Evolutionary conservation across 345 rosid species (phyloP).

Genomic region (Aethionema arabicum): DNA sequence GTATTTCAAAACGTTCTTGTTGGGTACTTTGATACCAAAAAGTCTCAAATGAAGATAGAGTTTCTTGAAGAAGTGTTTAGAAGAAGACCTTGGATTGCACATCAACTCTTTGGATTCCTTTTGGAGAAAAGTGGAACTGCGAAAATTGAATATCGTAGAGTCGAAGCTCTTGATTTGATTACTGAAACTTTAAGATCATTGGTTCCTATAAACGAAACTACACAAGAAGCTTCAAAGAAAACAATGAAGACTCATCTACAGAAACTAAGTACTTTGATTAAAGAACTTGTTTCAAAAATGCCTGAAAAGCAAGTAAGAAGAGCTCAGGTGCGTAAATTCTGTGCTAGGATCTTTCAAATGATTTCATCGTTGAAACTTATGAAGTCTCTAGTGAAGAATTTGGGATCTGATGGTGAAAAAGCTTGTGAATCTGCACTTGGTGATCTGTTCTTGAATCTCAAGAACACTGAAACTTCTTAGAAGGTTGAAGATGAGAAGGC

Average conservation of each 20-base stretch:
- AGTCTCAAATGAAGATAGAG: conserved; percentile 70
- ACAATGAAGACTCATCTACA: conserved; percentile 48
- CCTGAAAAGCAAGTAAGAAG: conserved; percentile 68
- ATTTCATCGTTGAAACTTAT: conserved; percentile 48
- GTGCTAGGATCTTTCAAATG: conserved; percentile 59
- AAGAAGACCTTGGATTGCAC: conserved; percentile 76
- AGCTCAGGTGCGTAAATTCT: conserved; percentile 69
- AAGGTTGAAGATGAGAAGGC: conserved; percentile 14
- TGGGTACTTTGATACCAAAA: conserved; percentile 70
- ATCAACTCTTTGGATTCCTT: conserved; percentile 55
- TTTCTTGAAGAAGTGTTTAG: conserved; percentile 75
- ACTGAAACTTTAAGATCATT: conserved; percentile 59
- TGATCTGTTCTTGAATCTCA: conserved; percentile 52
- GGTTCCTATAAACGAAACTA: conserved; percentile 41
- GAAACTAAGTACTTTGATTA: conserved; percentile 52
- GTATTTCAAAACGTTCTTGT: conserved; percentile 49
- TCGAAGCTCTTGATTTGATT: conserved; percentile 77
- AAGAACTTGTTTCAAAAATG: conserved; percentile 57
- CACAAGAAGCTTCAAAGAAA: conserved; percentile 50
- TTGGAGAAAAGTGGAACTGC: conserved; percentile 59
- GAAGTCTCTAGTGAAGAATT: conserved; percentile 57
- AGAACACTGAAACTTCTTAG: conserved; percentile 39
- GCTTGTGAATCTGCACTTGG: conserved; percentile 73
- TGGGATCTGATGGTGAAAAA: conserved; percentile 50
- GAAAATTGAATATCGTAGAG: conserved; percentile 70